Evolutionary conservation across 2,329 filamentous ascomycete species (phyloP), one percentile per base, ranked within the genome.

Genomic region (Hymenoscyphus linearis): DNA sequence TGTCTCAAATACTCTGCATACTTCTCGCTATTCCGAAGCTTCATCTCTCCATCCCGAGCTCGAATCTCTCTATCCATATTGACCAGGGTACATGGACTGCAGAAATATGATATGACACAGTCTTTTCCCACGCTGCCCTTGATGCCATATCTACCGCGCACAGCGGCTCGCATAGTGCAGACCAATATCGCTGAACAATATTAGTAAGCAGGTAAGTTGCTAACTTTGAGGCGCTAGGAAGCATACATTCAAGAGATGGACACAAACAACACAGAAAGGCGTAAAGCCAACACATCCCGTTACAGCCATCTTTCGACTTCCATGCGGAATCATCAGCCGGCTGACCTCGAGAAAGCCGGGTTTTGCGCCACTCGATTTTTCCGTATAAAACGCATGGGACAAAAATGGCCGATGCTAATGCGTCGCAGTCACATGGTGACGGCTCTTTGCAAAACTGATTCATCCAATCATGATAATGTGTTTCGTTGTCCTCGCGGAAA

Each of bases 51-150:
- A 66, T 80, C 77, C 58, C 78, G 69, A 12, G 69, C 70, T 56
- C 71, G 71, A 4, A 80, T 70, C 65, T 80, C 78, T 36, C 76
- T 70, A 67, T 80, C 78, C 63, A 76, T 76, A 65, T 78, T 76
- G 58, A 79, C 74, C 1, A 74, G 69, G 10, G 73, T 70, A 60
- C 78, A 79, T 55, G 73, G 74, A 13, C 72, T 73, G 64, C 77
- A 80, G 62, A 75, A 79, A 27, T 71, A 74, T 1, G 71, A 69
- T 25, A 69, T 68, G 0, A 73, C 60, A 16, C 74, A 60, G 64
- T 80, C 78, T 4, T 69, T 64, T 0, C 64, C 65, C 22, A 74
- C 55, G 9, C 67, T 71, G 2, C 78, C 78, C 27, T 71, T 63
- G 0, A 80, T 70, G n/a, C 76, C 76, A 63, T 80, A 80, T 52